Conservation (phyloP, 139 green algal species). For the Coelastrella sp. region DNA sequence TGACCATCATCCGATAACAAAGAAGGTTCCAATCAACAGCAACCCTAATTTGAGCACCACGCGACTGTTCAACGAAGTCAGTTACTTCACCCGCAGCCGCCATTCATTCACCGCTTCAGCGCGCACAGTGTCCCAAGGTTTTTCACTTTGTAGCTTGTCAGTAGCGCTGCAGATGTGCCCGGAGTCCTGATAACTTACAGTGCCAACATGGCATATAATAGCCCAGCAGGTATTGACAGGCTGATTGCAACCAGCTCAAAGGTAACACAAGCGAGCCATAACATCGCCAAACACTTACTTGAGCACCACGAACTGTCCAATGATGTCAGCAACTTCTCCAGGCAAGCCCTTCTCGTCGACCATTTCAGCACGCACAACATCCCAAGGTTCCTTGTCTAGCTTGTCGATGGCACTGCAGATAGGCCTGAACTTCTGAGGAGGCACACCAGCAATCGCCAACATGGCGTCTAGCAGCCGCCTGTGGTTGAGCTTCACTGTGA, state of each 20-base stretch:
- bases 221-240: background rate
- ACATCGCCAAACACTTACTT: constrained; percentile 34
- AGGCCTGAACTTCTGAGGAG: constrained; percentile 63
- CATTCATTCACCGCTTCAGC: no score
- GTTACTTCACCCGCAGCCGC: no score
- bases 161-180: no score
- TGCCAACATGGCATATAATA: no score
- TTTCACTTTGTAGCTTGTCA: no score
- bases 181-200: no score
- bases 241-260: background rate
- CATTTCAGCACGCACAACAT: constrained; percentile 85
- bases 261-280: no score
- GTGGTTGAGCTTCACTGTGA: constrained; percentile 97
- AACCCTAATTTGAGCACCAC: no score
- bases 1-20: no score
- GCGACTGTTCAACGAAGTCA: no score
- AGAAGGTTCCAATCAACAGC: no score
- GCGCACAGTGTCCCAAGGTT: no score
- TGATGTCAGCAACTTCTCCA: constrained; percentile 83
- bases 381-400: constrained; percentile 94
- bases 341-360: constrained; percentile 93
- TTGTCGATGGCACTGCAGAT: constrained; percentile 93
- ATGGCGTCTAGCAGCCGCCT: constrained; percentile 92
- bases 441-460: constrained; percentile 88
- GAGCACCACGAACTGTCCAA: constrained; percentile 87